Base-by-base conservation (phyloP, 169 alveolate species). In the Eimeria acervulina region DNA sequence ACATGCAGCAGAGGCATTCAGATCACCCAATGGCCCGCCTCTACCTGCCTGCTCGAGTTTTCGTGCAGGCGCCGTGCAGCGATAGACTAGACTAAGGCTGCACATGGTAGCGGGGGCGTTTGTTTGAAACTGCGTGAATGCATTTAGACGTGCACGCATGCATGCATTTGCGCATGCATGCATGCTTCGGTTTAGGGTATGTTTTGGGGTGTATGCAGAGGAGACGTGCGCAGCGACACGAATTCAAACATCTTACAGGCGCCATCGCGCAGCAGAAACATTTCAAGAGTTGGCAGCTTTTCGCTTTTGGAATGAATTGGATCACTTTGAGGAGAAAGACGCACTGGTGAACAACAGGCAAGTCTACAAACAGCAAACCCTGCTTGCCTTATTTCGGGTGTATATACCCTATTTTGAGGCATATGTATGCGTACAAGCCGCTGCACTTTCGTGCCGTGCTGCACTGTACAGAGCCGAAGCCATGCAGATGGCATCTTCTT, bases 331-430 rank as follows among this genome's bases (percentile, higher is more conserved):
- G 70, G 95, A 91, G 33, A 91, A 91, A 61, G 95, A 91, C 36
- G 95, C 95, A 19, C 95, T 91, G 13, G 95, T 91, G 5, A 91
- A 91, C 51, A 91, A 91, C 83, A 91, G 95, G 95, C 42, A 26
- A 28, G 95, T 88, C n/a, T 17, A 55, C 66, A 55, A 17, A n/a
- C n/a, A n/a, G n/a, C n/a, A n/a, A n/a, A n/a, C n/a, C n/a, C n/a
- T n/a, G n/a, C n/a, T n/a, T n/a, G n/a, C n/a, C n/a, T 55, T 10
- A 10, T 10, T 55, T 55, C 66, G 23, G 66, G 66, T 55, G 66
- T 55, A 55, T 55, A 55, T 55, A 17, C 23, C 23, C n/a, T 55
- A 55, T 55, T 10, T 55, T 55, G n/a, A 12, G 81, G 38, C 17
- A 15, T 28, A 55, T 55, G 15, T 55, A 55, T 7, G 55, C 55